Conservation (phyloP, 345 rosid species). For the Ceriops decandra region DNA sequence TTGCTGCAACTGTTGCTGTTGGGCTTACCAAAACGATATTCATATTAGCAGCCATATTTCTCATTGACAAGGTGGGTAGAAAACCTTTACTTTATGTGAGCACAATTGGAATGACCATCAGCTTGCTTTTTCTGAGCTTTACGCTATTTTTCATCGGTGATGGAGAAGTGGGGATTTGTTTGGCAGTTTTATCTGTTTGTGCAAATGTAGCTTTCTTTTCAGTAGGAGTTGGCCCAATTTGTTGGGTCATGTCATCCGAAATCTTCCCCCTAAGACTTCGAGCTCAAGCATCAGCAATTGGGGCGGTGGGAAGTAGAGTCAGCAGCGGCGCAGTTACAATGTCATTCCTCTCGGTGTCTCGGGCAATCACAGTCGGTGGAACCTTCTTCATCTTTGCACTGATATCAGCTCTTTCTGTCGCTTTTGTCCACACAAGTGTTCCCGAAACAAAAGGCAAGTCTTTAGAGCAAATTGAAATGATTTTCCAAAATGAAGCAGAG, state of each 20-base stretch:
- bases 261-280: slow-evolving; percentile 27
- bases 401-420: slow-evolving; percentile 24
- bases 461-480: slow-evolving; percentile 35
- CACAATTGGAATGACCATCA: slow-evolving; percentile 23
- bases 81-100: slow-evolving; percentile 23
- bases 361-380: slow-evolving; percentile 24
- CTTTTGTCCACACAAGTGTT: slow-evolving; percentile 18
- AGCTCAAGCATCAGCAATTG: slow-evolving; percentile 25
- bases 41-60: slow-evolving; percentile 20
- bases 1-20: slow-evolving; percentile 30
- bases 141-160: not conserved
- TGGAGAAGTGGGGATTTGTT: slow-evolving; percentile 19
- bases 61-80: slow-evolving; percentile 24
- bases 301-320: slow-evolving; percentile 28
- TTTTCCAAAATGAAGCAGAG: slow-evolving; percentile 21
- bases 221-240: slow-evolving; percentile 27
- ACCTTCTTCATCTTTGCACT: slow-evolving; percentile 32
- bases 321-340: slow-evolving; percentile 22
- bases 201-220: slow-evolving; percentile 33
- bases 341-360: slow-evolving; percentile 26
- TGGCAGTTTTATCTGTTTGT: slow-evolving; percentile 23
- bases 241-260: slow-evolving; percentile 30
- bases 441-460: slow-evolving; percentile 44
- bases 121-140: slow-evolving; percentile 16
- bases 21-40: slow-evolving; percentile 25